These are phyloP conservation scores for Penicillium odoratum DNA, from an alignment of 495 filamentous ascomycete species.

Conservation along the genomic window DNA sequence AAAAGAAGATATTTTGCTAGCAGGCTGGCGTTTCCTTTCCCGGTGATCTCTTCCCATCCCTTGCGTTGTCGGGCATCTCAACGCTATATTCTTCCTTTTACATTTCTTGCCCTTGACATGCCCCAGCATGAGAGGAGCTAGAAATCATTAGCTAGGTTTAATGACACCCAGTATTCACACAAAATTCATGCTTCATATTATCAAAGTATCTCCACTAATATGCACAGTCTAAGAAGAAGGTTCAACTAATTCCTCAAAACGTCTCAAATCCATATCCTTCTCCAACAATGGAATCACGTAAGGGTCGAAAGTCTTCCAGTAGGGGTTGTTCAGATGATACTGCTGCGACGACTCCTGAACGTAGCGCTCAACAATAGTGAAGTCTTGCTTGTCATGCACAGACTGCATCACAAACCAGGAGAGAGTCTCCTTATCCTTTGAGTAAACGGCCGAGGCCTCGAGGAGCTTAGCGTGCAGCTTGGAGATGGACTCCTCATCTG, in stretches of 20 bases:
- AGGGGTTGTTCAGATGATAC: conserved; percentile 65
- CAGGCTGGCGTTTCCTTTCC: conserved; percentile 5
- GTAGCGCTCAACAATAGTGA: conserved; percentile 71
- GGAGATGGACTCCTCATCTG: conserved; percentile 56
- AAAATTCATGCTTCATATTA: too few relatives aligned
- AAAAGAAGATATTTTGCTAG: conserved; percentile 1
- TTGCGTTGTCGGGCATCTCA: background rate
- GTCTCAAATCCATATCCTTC: conserved; percentile 62
- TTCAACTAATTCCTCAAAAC: conserved; percentile 54
- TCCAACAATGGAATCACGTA: conserved; percentile 65
- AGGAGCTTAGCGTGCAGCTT: conserved; percentile 66
- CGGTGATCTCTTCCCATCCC: background rate
- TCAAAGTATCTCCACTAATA: background rate
- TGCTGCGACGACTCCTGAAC: conserved; percentile 56
- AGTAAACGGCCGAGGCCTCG: conserved; percentile 64
- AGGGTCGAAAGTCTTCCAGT: conserved; percentile 70
- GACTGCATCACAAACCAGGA: conserved; percentile 71
- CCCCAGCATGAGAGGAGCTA: background rate
- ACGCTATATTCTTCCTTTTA: background rate
- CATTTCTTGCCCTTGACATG: background rate
- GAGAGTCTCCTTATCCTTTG: conserved; percentile 64
- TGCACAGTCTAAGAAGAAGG: conserved; percentile 2
- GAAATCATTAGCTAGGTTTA: background rate
- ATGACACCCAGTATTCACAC: background rate
- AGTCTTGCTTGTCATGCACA: conserved; percentile 60